These are phyloP conservation scores for Cladorrhinum sp. DNA, from an alignment of 2,329 filamentous ascomycete species.

Conservation along the genomic window DNA sequence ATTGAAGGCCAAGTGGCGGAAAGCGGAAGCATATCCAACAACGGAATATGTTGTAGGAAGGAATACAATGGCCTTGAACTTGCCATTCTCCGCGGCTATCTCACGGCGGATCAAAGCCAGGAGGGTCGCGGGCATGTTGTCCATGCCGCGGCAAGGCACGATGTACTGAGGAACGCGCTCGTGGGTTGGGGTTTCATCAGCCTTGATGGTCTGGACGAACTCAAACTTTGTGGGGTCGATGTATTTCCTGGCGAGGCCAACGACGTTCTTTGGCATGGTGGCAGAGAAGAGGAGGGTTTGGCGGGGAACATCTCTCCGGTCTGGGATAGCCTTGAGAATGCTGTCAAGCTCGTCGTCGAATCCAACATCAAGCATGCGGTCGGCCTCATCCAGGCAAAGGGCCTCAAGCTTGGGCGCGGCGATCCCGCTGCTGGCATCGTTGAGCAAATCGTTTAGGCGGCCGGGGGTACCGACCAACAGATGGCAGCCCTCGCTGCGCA, in stretches of 20 bases:
- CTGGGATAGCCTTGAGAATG: conserved; percentile 63
- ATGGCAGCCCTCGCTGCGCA: conserved; percentile 76
- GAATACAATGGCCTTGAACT: conserved; percentile 95
- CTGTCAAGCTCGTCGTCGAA: conserved; percentile 64
- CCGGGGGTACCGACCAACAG: conserved; percentile 89
- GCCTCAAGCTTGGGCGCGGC: conserved; percentile 80
- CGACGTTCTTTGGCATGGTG: conserved; percentile 81
- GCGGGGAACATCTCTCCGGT: conserved; percentile 59
- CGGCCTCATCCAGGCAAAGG: conserved; percentile 92
- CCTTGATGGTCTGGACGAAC: conserved; percentile 83
- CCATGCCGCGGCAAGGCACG: conserved; percentile 63
- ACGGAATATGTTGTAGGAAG: conserved; percentile 77
- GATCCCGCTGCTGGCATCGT: conserved; percentile 61
- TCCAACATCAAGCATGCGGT: conserved; percentile 96
- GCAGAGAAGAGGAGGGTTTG: conserved; percentile 96
- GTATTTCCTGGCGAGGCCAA: conserved; percentile 71
- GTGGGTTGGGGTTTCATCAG: conserved; percentile 82
- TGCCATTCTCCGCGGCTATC: conserved; percentile 38
- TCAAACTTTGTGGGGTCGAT: conserved; percentile 79
- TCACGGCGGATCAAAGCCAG: conserved; percentile 71
- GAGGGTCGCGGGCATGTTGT: conserved; percentile 73
- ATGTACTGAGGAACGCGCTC: conserved; percentile 77
- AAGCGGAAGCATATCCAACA: conserved; percentile 58
- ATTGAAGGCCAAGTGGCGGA: conserved; percentile 45
- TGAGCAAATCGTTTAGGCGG: conserved; percentile 76